phyloP scores from a whole-genome alignment of 345 rosid genomes.

The Xanthoceras sorbifolium region DNA sequence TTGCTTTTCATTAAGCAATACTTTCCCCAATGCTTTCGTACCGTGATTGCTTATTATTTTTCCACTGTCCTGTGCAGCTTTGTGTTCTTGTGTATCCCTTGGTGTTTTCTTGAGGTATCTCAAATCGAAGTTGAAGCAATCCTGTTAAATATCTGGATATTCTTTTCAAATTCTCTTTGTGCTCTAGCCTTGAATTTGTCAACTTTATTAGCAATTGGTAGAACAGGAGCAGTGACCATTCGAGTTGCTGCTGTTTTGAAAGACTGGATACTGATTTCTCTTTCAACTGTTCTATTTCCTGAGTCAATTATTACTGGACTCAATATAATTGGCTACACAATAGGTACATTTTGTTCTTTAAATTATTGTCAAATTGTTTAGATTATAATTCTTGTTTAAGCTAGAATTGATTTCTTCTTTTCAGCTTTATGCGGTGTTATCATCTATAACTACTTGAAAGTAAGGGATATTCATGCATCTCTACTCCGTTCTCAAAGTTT shows the following conservation, averaged over 20 bases:
- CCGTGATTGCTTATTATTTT: neutral
- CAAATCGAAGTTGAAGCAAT: neutral
- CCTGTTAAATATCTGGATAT: neutral
- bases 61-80: neutral
- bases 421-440: neutral
- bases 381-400: neutral
- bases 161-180: neutral
- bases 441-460: neutral
- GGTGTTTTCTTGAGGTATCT: neutral
- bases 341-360: neutral
- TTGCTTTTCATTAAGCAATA: neutral
- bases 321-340: constrained; percentile 1
- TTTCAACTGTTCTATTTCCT: neutral
- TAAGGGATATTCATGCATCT: neutral
- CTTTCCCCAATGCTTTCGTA: neutral
- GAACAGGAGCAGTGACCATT: neutral
- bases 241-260: constrained; percentile 6
- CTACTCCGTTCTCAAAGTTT: constrained; percentile 1
- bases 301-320: neutral
- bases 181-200: constrained; percentile 5
- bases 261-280: constrained; percentile 3
- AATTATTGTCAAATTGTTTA: neutral
- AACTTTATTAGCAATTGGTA: neutral
- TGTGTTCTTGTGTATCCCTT: neutral
- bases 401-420: constrained; percentile 4